These are phyloP conservation scores for Larix sibirica DNA, from an alignment of 83 land plant genomes.

Conservation along the genomic window DNA sequence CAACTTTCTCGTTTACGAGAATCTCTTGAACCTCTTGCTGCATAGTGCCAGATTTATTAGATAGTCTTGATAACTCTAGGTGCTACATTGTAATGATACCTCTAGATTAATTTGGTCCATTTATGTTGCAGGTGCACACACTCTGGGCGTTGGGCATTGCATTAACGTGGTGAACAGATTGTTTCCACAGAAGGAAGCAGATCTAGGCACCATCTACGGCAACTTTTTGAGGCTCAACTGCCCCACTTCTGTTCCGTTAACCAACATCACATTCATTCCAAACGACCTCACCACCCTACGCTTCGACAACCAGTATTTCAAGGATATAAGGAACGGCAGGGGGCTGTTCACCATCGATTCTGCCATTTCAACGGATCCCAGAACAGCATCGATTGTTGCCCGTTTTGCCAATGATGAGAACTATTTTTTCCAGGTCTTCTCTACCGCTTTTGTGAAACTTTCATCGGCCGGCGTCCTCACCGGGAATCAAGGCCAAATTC, in stretches of 20 bases:
- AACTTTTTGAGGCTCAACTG: slow-evolving; percentile 24
- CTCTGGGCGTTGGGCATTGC: slow-evolving; percentile 67
- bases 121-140: slow-evolving; percentile 55
- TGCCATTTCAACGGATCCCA: slow-evolving; percentile 31
- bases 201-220: slow-evolving; percentile 5
- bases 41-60: background rate
- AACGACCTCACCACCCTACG: slow-evolving; percentile 38
- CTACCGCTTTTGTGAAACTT: slow-evolving; percentile 58
- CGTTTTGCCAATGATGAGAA: slow-evolving; percentile 37
- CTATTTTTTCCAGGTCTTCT: slow-evolving; percentile 47
- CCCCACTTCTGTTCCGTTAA: slow-evolving; percentile 20
- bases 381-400: slow-evolving; percentile 31
- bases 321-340: slow-evolving; percentile 36
- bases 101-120: background rate
- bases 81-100: background rate
- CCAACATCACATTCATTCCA: slow-evolving; percentile 27
- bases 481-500: slow-evolving; percentile 36
- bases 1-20: background rate
- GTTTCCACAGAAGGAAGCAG: slow-evolving; percentile 15
- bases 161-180: slow-evolving; percentile 36
- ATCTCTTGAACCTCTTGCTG: slow-evolving; percentile 7
- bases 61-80: background rate
- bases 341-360: slow-evolving; percentile 54
- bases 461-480: slow-evolving; percentile 38
- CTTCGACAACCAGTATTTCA: slow-evolving; percentile 63